Evolutionary conservation across 257 asterid species (phyloP), one percentile per base, ranked within the genome.

Genomic region (Cinchona pubescens): DNA sequence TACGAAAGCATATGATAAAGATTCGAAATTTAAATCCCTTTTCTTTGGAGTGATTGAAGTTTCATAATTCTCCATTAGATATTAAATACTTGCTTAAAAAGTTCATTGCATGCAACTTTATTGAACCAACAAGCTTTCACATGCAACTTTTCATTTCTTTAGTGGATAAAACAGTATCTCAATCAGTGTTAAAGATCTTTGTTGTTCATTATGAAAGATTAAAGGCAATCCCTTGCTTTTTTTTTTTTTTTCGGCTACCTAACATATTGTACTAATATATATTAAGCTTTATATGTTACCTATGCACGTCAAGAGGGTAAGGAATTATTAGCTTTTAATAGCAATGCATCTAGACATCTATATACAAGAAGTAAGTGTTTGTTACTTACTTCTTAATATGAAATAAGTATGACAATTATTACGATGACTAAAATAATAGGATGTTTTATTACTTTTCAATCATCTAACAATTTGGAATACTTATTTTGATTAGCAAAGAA

Each of bases 101-200:
- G 63, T 21, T 6, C 23, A 15, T 32, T 56, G 29, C 71, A 45
- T 15, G 40, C 5, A 27, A 37, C 27, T 61, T 61, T 34, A 23
- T 37, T 7, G 21, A 3, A 2, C 25, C 49, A 61, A 1, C 77
- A 9, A 73, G 70, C 45, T 25, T 74, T 74, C 78, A 62, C 78
- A 74, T 55, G 15, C 7, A 15, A 9, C 7, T 16, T 45, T 45
- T 27, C 7, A 4, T 45, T 74, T 65, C 48, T 23, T 18, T 15
- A 72, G 14, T 72, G 64, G n/a, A 59, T 23, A 10, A 60, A 62
- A 61, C 46, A 45, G 21, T 4, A 43, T 46, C 51, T 58, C 7
- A 72, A 40, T 62, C 29, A 21, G 53, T 32, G 32, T 2, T 62
- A 6, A 74, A 74, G 59, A 74, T 61, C 71, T 30, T 74, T 74